Base-by-base conservation (phyloP, 2,329 filamentous ascomycete genomes). In the Sodiomyces alkalinus region DNA sequence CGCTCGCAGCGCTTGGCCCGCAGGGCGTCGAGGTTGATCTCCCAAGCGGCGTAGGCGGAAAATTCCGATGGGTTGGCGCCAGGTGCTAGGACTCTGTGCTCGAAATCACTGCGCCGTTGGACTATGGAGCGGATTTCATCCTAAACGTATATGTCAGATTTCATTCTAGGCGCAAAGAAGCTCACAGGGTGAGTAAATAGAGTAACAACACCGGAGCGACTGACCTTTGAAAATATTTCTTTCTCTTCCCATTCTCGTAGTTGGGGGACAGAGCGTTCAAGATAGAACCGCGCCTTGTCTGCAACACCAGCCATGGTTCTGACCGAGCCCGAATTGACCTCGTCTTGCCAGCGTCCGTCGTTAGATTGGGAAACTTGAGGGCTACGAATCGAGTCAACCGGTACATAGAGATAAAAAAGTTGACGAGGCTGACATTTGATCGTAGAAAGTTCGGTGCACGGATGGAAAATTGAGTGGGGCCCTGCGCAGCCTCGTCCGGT, bases 251-350 rank as follows among this genome's bases (percentile, higher is more conserved):
- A 92, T 45, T 93, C 85, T 37, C 85, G 82, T 32, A 98, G 68
- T 52, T 96, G 86, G 11, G 86, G 83, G 23, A 94, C 81, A 3
- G 80, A 79, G 41, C 87, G 79, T 60, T 98, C 90, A 39, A 96
- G 69, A 54, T 81, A 94, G 56, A 87, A 96, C 33, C 87, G 81
- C 31, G 87, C 90, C 56, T 94, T 96, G 47, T 96, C 90, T 38
- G 80, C 78, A 33, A 90, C 77, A 22, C 74, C 78, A 2, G 85
- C 71, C 83, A 93, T 92, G 34, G 28, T 39, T 22, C 5, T 25
- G 23, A 17, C 5, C 6, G 6, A 17, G 23, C 14, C 12, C 7
- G 23, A 17, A 8, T n/a, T 7, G n/a, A n/a, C n/a, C n/a, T n/a
- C n/a, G n/a, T n/a, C n/a, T n/a, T n/a, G n/a, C n/a, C n/a, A n/a